These are phyloP conservation scores for Angomonas ambiguus DNA, from an alignment of 208 protist species.

Conservation along the genomic window DNA sequence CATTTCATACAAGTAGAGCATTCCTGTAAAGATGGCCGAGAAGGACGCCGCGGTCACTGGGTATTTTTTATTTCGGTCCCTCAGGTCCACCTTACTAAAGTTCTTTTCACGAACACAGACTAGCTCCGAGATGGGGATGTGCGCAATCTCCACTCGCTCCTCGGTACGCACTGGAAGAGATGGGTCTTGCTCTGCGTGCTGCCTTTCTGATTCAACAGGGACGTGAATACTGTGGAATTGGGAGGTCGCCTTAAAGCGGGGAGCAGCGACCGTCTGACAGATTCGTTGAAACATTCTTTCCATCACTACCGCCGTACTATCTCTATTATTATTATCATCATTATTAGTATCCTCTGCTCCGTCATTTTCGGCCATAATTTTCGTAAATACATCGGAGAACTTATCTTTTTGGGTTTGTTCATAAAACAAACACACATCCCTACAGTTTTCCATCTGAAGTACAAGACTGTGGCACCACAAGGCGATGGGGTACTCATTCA, in stretches of 20 bases:
- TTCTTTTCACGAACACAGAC: conserved; percentile 18
- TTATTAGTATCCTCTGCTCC: conserved; percentile 18
- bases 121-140: conserved; percentile 17
- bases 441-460: conserved; percentile 40
- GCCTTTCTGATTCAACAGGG: not conserved
- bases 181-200: too few species aligned
- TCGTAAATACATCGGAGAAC: conserved; percentile 21
- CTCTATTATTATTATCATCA: conserved; percentile 10
- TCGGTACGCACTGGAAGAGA: not conserved
- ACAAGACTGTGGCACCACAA: conserved; percentile 50
- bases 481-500: conserved; percentile 32
- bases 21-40: conserved; percentile 43
- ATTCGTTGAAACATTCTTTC: conserved; percentile 26
- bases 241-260: conserved; percentile 6
- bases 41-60: conserved; percentile 40
- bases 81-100: conserved; percentile 8
- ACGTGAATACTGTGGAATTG: conserved; percentile 2
- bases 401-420: conserved; percentile 21
- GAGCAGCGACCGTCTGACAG: conserved; percentile 11
- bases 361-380: conserved; percentile 5
- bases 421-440: conserved; percentile 35
- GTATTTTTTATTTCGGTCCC: conserved; percentile 18
- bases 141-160: conserved; percentile 3
- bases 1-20: conserved; percentile 68
- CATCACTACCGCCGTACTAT: conserved; percentile 5